These are phyloP conservation scores for Debaryomyces maramus DNA, from an alignment of 805 yeast species.

Conservation along the genomic window DNA sequence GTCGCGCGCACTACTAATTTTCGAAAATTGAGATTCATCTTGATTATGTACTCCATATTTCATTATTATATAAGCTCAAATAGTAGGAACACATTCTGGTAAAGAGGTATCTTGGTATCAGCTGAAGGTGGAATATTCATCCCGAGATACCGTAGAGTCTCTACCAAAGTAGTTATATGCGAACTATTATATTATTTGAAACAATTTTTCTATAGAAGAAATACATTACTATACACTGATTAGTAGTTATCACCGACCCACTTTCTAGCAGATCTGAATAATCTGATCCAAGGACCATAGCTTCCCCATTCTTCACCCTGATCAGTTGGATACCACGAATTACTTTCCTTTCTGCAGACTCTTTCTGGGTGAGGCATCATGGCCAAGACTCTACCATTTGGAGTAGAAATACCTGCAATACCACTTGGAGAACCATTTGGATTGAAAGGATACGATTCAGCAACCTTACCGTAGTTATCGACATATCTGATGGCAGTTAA, in stretches of 20 bases:
- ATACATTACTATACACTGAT: slow-evolving; percentile 6
- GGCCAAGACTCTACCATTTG: slow-evolving; percentile 93
- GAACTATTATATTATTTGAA: too few relatives aligned
- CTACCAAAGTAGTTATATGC: too few relatives aligned
- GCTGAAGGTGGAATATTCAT: too few relatives aligned
- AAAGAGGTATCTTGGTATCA: too few relatives aligned
- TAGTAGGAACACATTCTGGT: too few relatives aligned
- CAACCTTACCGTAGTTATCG: slow-evolving; percentile 84
- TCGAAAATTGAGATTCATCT: too few relatives aligned
- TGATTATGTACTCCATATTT: too few relatives aligned
- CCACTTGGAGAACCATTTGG: slow-evolving; percentile 96
- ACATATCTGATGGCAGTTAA: slow-evolving; percentile 75
- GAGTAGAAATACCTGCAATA: slow-evolving; percentile 86
- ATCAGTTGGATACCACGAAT: slow-evolving; percentile 81
- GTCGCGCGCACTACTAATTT: too few relatives aligned
- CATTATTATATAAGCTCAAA: too few relatives aligned
- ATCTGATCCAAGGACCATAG: slow-evolving; percentile 92
- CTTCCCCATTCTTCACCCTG: slow-evolving; percentile 68
- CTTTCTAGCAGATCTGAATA: slow-evolving; percentile 88
- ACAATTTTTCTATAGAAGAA: slow-evolving; percentile 1
- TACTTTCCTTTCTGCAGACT: slow-evolving; percentile 80
- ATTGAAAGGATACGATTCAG: slow-evolving; percentile 86
- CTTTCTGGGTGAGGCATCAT: slow-evolving; percentile 99
- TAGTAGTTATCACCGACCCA: slow-evolving; percentile 68
- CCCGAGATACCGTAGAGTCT: too few relatives aligned